These are phyloP conservation scores for Shiraia bambusicola DNA, from an alignment of 2,329 filamentous ascomycete species.

Conservation along the genomic window DNA sequence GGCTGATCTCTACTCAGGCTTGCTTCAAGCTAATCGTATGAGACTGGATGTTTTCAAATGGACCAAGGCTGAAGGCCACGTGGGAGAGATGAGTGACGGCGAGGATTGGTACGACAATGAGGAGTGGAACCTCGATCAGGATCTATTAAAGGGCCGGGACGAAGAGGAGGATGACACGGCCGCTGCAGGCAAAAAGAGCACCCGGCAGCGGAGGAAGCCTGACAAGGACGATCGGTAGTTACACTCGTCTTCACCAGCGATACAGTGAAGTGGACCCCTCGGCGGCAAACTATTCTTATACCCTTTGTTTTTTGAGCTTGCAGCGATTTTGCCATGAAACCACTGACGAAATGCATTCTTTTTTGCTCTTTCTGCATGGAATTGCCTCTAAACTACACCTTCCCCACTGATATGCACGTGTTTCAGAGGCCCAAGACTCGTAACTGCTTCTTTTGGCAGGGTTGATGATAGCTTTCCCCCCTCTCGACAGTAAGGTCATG, in stretches of 20 bases:
- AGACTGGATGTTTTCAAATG: constrained; percentile 71
- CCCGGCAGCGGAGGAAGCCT: constrained; percentile 43
- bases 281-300: not conserved
- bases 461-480: not conserved
- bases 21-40: constrained; percentile 71
- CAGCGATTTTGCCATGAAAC: constrained; percentile 28
- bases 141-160: constrained; percentile 78
- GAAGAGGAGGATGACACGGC: constrained; percentile 71
- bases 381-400: constrained; percentile 13
- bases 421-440: not conserved
- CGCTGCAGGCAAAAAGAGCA: constrained; percentile 51
- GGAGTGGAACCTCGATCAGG: constrained; percentile 73
- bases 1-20: constrained; percentile 66
- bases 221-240: constrained; percentile 41
- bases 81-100: constrained; percentile 79
- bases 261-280: not conserved
- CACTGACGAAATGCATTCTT: constrained; percentile 9
- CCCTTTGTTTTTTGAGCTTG: constrained; percentile 2
- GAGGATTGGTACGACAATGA: constrained; percentile 88
- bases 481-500: not conserved
- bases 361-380: not conserved
- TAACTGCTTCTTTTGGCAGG: constrained; percentile 4
- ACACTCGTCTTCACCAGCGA: not conserved
- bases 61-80: constrained; percentile 76
- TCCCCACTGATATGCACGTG: constrained; percentile 11